Evolutionary conservation across 129 eudicot genomes (phyloP), one percentile per base, ranked within the genome.

Genomic region (Flaveria ramosissima): DNA sequence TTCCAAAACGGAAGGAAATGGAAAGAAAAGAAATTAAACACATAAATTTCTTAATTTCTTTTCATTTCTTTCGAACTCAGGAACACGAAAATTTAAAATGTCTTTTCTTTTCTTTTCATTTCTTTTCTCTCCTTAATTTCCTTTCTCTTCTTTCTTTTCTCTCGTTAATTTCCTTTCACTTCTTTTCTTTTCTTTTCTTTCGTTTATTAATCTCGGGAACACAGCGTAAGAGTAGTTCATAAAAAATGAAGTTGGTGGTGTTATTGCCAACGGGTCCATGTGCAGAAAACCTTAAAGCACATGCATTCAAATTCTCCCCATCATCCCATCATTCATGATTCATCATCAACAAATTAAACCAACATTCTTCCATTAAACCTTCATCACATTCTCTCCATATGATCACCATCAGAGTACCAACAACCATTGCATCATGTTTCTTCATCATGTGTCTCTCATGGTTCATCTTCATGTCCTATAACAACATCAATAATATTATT

Each of bases 201-300:
- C n/a, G n/a, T n/a, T n/a, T n/a, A n/a, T n/a, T n/a, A n/a, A n/a
- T n/a, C n/a, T n/a, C n/a, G n/a, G n/a, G n/a, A n/a, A n/a, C n/a
- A n/a, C n/a, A n/a, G n/a, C n/a, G n/a, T n/a, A 23, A 23, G 2
- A 10, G 46, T 52, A 53, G 2, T 52, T 65, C 9, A 68, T 57
- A 60, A 72, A 72, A 63, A 16, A 11, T 72, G 12, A 79, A 79
- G 83, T 79, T 72, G 78, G 78, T 72, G 83, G 55, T 71, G 24
- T 72, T 72, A 71, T 79, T 79, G 78, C 74, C 83, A 79, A 79
- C 83, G 60, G 51, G 20, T 46, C 78, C 78, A 79, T 79, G 83
- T 79, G 83, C 59, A 79, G 52, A 72, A 64, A 51, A 72, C 32
- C 55, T 73, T 17, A 39, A 3, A 10, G 15, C 83, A 79, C 74